Evolutionary conservation across 164 flowering plant species (phyloP).

Genomic region (Saururus chinensis): DNA sequence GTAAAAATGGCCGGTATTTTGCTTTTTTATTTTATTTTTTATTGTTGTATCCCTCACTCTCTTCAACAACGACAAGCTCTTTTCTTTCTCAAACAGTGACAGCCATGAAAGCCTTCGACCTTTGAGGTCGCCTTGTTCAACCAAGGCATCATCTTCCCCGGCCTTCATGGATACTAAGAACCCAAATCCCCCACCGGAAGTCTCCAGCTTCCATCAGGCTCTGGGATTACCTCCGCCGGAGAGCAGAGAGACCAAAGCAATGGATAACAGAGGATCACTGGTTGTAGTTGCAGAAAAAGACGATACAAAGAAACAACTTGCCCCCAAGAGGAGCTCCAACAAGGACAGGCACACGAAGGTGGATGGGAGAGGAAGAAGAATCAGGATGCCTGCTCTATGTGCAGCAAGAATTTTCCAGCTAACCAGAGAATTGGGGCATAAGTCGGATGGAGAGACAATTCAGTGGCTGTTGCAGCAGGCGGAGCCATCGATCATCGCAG

Average conservation of each 20-base stretch:
- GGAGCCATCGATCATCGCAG: slow-evolving; percentile 75
- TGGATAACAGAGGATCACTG: slow-evolving; percentile 50
- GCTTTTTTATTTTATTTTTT: no score
- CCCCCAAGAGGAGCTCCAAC: slow-evolving; percentile 72
- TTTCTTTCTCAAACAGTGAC: slow-evolving; percentile 40
- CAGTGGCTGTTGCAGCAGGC: slow-evolving; percentile 90
- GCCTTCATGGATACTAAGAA: slow-evolving; percentile 54
- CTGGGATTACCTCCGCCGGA: slow-evolving; percentile 29
- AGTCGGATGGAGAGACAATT: slow-evolving; percentile 82
- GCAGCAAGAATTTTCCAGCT: slow-evolving; percentile 83
- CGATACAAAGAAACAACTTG: slow-evolving; percentile 43
- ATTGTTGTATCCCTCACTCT: slow-evolving; percentile 11
- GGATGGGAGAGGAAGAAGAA: slow-evolving; percentile 78
- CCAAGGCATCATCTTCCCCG: slow-evolving; percentile 17
- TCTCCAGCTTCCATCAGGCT: slow-evolving; percentile 29
- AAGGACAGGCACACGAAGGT: slow-evolving; percentile 85
- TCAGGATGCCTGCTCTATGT: slow-evolving; percentile 88
- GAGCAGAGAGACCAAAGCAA: slow-evolving; percentile 31
- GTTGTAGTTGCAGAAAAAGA: slow-evolving; percentile 54
- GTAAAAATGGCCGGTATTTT: not conserved
- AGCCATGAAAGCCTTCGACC: slow-evolving; percentile 32
- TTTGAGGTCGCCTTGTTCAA: slow-evolving; percentile 32
- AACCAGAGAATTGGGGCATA: slow-evolving; percentile 77
- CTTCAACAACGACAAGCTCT: slow-evolving; percentile 9
- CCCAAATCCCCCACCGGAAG: slow-evolving; percentile 31